Evolutionary conservation across 225 moss, liverwort and hornwort species (phyloP), one percentile per base, ranked within the genome.

Genomic region (Bryum argenteum): DNA sequence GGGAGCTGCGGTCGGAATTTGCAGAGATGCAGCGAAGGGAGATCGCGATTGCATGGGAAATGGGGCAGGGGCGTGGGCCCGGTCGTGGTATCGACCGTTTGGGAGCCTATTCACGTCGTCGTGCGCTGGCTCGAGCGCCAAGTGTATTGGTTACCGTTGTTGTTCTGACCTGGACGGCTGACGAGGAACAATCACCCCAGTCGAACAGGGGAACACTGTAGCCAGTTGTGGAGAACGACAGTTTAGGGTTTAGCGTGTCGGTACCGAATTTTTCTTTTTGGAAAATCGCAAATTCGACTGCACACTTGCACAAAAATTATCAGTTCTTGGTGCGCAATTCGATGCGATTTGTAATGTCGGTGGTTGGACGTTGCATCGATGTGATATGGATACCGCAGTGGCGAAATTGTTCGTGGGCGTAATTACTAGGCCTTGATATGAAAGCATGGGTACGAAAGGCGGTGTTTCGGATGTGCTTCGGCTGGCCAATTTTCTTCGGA

Each of bases 401-500:
- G 63, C 15, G 21, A 45, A 14, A 24, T n/a, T 33, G 42, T n/a
- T n/a, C n/a, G n/a, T n/a, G n/a, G n/a, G n/a, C n/a, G n/a, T 3
- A 38, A 42, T 21, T 11, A 63, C 17, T 19, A 14, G 52, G 19
- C 20, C 23, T 8, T 2, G 62, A 15, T 53, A 2, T 42, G 55
- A 69, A 37, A 52, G 8, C 48, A 67, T 63, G 77, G 80, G 37
- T 18, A 48, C 11, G 8, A 52, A 40, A 57, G 67, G 23, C 11
- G 54, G 47, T 10, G 10, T 47, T 19, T 21, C 70, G 19, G 74
- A 83, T 20, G 82, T 91, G 57, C 69, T 93, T 24, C 81, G 81
- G 22, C 42, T 87, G 15, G 84, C 81, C 8, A 96, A 93, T 56
- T 22, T 91, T 58, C 57, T 88, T 61, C 87, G 81, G 54, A 89